Base-by-base conservation (phyloP, 306 rosid species). In the Mimosa bimucronata region DNA sequence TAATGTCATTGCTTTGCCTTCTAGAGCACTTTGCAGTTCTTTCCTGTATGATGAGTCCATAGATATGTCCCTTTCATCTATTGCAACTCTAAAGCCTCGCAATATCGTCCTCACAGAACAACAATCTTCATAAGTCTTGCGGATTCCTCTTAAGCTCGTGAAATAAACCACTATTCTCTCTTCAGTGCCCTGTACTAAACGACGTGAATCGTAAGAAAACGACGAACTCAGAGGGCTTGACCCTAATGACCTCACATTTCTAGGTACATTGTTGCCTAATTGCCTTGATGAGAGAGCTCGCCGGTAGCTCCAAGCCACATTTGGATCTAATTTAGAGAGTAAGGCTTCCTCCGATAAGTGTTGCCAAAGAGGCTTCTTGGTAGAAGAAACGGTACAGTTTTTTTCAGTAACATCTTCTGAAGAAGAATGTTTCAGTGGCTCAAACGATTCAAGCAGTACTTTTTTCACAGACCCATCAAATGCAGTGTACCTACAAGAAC, bases 281-380 rank as follows among this genome's bases (percentile, higher is more conserved):
- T 87, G 87, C 48, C 94, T 83, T 5, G 94, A 91, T 19, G 95
- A 91, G 66, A 91, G 78, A 38, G 98, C 97, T 75, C 95, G 65
- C 25, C 94, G 61, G 71, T 94, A 94, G 64, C 95, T 90, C 75
- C 83, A 86, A 31, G 80, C 92, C 62, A 94, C 98, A 50, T 89
- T 88, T 37, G 93, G 94, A 66, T 89, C 97, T 75, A 94, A 78
- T 81, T 94, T 94, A 13, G 97, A 80, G 14, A 94, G 87, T 57
- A 94, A 70, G 34, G 91, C 90, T 77, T 94, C 98, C 79, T 94
- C 97, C 0, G 98, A 90, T 48, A 94, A 83, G 79, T 91, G 91
- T 77, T 94, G 90, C 98, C 98, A 94, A 3, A 94, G 89, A 18
- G 97, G 95, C 84, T 91, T 94, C 75, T 85, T 83, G 7, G 66